Evolutionary conservation across 1,139 yeast genomes (phyloP), one percentile per base, ranked within the genome.

Genomic region (Sugiyamaella grinbergsii): DNA sequence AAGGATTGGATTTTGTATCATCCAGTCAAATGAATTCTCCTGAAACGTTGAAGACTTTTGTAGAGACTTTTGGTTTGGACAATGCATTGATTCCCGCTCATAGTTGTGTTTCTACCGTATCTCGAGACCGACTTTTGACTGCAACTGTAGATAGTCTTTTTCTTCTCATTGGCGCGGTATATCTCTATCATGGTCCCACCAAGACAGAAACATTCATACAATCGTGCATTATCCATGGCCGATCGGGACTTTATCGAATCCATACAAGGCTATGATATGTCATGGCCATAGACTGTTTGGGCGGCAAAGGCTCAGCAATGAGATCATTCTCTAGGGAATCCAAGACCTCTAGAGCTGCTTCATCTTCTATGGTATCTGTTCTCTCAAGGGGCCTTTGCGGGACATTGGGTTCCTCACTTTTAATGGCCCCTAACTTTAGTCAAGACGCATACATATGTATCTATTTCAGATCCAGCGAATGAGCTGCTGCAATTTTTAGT

Each of bases 151-250:
- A 48, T 5, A 42, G 43, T 20, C 39, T 48, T 11, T 26, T 29
- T 42, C 36, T 48, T n/a, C 28, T 48, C 10, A 15, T 48, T 19
- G 51, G 51, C 5, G 51, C 51, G 5, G 51, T 48, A 7, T 48
- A 48, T 31, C 42, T 48, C 23, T 33, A 48, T 10, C 42, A 48
- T 19, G 51, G 51, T 15, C 47, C 47, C 2, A 22, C 32, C 4
- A 29, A 33, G 15, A 48, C 51, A 2, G 47, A 41, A 7, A 28
- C 36, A 10, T 48, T 48, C 23, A 48, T 48, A n/a, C 47, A 32
- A 10, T 20, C 42, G 4, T 20, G 37, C 22, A 42, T 48, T 20
- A 48, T 48, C 11, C 39, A 48, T 18, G 51, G 51, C 15, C 43
- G 51, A 11, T 28, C 34, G 2, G 51, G 51, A 6, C 23, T 48